Base-by-base conservation (phyloP, 441 rosid species). In the Biscutella laevigata region DNA sequence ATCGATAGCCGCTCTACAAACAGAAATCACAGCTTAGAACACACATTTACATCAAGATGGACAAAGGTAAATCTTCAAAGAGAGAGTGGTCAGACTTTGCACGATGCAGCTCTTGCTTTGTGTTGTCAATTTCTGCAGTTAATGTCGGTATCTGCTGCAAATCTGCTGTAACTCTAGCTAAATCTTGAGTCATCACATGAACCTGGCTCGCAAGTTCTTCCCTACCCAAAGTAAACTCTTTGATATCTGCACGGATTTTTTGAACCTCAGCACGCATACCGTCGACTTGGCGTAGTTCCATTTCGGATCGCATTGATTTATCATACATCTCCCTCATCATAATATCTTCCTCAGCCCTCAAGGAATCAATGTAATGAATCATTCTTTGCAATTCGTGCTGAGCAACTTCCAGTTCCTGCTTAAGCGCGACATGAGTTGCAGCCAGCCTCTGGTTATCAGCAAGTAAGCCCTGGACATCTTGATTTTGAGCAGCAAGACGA, bases 251-350 rank as follows among this genome's bases (percentile, higher is more conserved):
- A 50, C 77, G 75, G 4, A 91, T 83, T 63, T 72, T 86, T 57
- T 36, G 71, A 66, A 82, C 71, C 69, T 83, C 96, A 42, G 61
- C 71, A 49, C 77, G 74, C 84, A 76, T 75, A 15, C 78, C 77
- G 41, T 80, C 96, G 46, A 80, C 66, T 2, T 72, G 88, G 26
- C 78, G 88, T 39, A 85, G 73, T 57, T 91, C 98, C 38, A 69
- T 60, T 57, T 85, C 91, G 57, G 79, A 58, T 15, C 72, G 69
- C 63, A 86, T 41, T 1, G 84, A 83, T 66, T 83, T 91, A 34
- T 85, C 96, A 60, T 83, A 77, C 86, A 91, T 65, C 55, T 88
- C 98, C 68, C 91, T 82, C 91, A 80, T 76, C 69, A 78, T 91
- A 24, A 64, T 73, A 64, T 88, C 98, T 68, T 83, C 90, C 52